These are phyloP conservation scores for Citrus unshiu DNA, from an alignment of 345 rosid species.

Conservation along the genomic window DNA sequence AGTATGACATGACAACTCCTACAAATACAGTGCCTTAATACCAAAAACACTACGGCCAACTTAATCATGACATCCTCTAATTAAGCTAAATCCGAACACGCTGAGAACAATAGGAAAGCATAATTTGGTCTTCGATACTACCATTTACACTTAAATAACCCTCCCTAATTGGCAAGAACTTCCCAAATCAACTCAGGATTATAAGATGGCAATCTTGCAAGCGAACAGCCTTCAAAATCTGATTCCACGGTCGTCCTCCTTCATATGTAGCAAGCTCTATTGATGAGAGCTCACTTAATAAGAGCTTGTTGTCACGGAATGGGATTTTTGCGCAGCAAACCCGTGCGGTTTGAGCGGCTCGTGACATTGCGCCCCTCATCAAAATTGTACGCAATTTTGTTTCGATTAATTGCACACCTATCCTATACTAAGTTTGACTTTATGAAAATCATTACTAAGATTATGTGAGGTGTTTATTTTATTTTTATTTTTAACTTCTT, in stretches of 20 bases:
- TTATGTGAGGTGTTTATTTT: too few species aligned
- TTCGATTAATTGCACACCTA: too few species aligned
- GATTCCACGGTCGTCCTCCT: slow-evolving; percentile 23
- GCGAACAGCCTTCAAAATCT: slow-evolving; percentile 49
- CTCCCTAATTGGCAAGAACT: slow-evolving; percentile 66
- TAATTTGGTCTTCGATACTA: neutral
- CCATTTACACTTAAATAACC: slow-evolving; percentile 12
- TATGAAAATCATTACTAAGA: too few species aligned
- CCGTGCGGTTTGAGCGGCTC: too few species aligned
- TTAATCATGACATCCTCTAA: neutral
- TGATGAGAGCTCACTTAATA: too few species aligned
- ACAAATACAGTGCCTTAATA: slow-evolving; percentile 7
- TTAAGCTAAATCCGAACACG: neutral
- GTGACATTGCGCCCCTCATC: too few species aligned
- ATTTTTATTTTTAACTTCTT: too few species aligned
- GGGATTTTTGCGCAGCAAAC: too few species aligned
- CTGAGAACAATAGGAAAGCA: neutral
- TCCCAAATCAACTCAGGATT: slow-evolving; percentile 92
- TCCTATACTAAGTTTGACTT: too few species aligned
- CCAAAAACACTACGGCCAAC: slow-evolving; percentile 12
- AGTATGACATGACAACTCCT: neutral
- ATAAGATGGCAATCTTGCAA: slow-evolving; percentile 80
- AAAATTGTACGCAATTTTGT: too few species aligned
- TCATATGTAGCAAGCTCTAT: too few species aligned
- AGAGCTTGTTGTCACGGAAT: too few species aligned